phyloP scores from a whole-genome alignment of 148 eudicot genomes.

The Bassia scoparia region DNA sequence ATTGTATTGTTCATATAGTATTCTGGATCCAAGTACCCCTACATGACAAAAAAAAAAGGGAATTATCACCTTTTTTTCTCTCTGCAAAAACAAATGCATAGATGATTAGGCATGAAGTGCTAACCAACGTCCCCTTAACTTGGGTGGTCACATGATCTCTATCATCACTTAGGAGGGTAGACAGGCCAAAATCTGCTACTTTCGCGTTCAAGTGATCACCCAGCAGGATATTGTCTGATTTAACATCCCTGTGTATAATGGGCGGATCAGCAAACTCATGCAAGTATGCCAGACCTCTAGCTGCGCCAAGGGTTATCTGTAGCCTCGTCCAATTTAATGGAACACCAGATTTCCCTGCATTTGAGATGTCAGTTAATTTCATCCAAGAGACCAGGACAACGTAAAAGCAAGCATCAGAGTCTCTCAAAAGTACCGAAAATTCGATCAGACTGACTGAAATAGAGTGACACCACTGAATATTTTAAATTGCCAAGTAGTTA shows the following conservation, averaged over 20 bases:
- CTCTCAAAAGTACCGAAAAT: not conserved
- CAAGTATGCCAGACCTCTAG: slow-evolving; percentile 84
- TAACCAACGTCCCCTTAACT: slow-evolving; percentile 95
- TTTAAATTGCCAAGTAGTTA: no score
- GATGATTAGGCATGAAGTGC: slow-evolving; percentile 2
- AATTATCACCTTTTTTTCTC: not conserved
- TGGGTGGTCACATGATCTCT: slow-evolving; percentile 74
- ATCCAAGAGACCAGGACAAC: not conserved
- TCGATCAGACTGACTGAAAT: not conserved
- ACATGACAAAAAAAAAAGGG: slow-evolving; percentile 8
- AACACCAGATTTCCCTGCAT: slow-evolving; percentile 77
- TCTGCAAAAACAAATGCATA: not conserved
- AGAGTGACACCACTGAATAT: no score
- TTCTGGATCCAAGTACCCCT: slow-evolving; percentile 77
- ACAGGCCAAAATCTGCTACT: slow-evolving; percentile 91
- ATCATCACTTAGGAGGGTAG: slow-evolving; percentile 52
- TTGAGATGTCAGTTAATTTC: slow-evolving; percentile 1
- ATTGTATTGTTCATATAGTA: slow-evolving; percentile 57
- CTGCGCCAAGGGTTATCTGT: slow-evolving; percentile 72
- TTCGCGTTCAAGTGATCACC: slow-evolving; percentile 75
- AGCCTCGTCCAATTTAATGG: slow-evolving; percentile 76
- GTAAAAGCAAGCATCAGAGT: not conserved
- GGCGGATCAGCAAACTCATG: slow-evolving; percentile 95
- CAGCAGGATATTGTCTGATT: slow-evolving; percentile 75
- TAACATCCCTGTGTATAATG: slow-evolving; percentile 84